Conservation (phyloP, 2,329 filamentous ascomycete species). For the Colletotrichum sansevieriae region DNA sequence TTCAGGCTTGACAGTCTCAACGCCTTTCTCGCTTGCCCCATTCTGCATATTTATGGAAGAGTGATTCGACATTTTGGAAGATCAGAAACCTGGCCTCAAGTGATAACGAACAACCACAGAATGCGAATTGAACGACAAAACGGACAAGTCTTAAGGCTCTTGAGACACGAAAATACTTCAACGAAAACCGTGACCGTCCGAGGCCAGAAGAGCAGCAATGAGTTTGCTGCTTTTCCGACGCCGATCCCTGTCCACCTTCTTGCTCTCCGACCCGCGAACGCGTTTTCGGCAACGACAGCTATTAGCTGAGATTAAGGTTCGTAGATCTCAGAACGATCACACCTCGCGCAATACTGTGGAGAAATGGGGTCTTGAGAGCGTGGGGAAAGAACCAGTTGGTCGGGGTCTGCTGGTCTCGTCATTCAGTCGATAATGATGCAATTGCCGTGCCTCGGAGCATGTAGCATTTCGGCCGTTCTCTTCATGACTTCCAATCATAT, state of each 20-base stretch:
- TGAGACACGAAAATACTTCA: background rate
- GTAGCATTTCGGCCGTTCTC: too few relatives aligned
- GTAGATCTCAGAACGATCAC: constrained; percentile 17
- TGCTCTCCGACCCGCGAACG: too few relatives aligned
- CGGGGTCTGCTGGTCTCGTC: constrained; percentile 13
- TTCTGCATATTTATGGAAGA: background rate
- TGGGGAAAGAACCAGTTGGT: constrained; percentile 4
- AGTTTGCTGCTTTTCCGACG: background rate
- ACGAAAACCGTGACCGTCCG: background rate
- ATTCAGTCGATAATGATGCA: constrained; percentile 27
- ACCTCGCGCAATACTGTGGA: constrained; percentile 28
- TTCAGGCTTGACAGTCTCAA: background rate
- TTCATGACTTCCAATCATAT: background rate
- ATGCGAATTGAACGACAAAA: too few relatives aligned
- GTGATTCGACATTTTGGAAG: constrained; percentile 7
- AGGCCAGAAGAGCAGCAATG: background rate
- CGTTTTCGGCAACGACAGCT: background rate
- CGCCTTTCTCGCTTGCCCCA: constrained; percentile 16
- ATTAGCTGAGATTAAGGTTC: constrained; percentile 17
- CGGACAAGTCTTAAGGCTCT: too few relatives aligned
- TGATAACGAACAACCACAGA: background rate
- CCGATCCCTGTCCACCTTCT: too few relatives aligned
- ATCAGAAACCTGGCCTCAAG: background rate
- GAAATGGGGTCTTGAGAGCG: constrained; percentile 3
- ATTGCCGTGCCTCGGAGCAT: background rate